Percentiles rank a stretch among this genome's conserved stretches.
phyloP scores from a whole-genome alignment of 2,329 filamentous ascomycete species.

The Epichloe aotearoae region DNA sequence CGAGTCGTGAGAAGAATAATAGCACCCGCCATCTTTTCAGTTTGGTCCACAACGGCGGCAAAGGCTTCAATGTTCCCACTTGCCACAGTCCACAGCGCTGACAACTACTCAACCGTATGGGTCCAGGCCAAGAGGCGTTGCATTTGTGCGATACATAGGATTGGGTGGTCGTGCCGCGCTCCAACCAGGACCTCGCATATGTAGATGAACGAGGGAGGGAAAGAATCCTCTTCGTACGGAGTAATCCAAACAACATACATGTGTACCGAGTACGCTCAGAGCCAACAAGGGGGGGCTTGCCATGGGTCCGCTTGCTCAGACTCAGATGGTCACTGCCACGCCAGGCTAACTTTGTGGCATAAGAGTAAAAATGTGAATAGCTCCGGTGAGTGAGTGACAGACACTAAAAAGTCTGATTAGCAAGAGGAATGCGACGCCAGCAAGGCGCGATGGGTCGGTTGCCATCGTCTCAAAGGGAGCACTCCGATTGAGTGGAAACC shows the following conservation, averaged over 20 bases:
- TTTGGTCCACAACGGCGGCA: neutral
- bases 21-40: neutral
- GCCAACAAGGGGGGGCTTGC: conserved; percentile 5
- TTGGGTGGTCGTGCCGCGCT: conserved; percentile 1
- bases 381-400: neutral
- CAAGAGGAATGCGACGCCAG: conserved; percentile 2
- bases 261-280: neutral
- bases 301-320: conserved; percentile 3
- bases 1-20: neutral
- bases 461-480: neutral
- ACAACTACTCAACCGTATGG: neutral
- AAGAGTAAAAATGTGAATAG: neutral
- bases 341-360: conserved; percentile 3
- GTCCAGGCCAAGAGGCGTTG: conserved; percentile 2
- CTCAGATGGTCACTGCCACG: neutral
- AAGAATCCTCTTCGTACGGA: neutral
- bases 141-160: neutral
- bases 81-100: neutral
- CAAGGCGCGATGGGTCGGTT: neutral
- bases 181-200: neutral
- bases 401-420: conserved; percentile 3
- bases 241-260: neutral
- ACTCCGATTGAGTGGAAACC: neutral
- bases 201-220: no score
- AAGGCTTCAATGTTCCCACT: neutral